phyloP scores from a whole-genome alignment of 805 yeast genomes.

The Pichia insulana region DNA sequence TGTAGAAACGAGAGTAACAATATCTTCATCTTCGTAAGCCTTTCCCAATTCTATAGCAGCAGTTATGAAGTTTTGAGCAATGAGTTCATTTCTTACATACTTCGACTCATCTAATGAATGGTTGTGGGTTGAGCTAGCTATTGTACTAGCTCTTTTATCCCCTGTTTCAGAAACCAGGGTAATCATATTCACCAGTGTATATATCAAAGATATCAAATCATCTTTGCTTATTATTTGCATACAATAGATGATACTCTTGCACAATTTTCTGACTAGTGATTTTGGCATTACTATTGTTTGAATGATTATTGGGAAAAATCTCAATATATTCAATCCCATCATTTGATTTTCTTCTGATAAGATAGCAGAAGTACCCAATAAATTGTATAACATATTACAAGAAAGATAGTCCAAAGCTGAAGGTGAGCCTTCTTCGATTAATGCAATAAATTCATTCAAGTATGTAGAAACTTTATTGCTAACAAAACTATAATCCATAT shows the following conservation, averaged over 20 bases:
- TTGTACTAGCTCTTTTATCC: conserved; percentile 7
- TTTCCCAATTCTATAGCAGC: conserved; percentile 61
- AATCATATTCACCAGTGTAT: conserved; percentile 70
- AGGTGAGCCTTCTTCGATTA: conserved; percentile 32
- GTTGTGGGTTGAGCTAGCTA: conserved; percentile 6
- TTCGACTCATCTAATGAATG: conserved; percentile 14
- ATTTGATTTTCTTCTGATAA: conserved; percentile 30
- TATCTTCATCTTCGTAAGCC: conserved; percentile 58
- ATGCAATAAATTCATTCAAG: conserved; percentile 26
- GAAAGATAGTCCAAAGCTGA: conserved; percentile 42
- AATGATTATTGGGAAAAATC: conserved; percentile 40
- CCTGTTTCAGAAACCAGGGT: conserved; percentile 28
- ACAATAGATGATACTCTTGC: conserved; percentile 56
- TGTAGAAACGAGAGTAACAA: conserved; percentile 70
- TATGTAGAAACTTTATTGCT: conserved; percentile 40
- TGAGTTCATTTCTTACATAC: conserved; percentile 20
- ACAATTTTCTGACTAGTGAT: conserved; percentile 40
- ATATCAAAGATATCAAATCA: conserved; percentile 72
- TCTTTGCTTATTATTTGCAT: conserved; percentile 68
- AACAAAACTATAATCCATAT: conserved; percentile 36
- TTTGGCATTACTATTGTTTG: conserved; percentile 44
- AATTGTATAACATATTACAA: conserved; percentile 37
- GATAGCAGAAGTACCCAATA: conserved; percentile 28
- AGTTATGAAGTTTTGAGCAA: conserved; percentile 59
- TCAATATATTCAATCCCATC: conserved; percentile 30